These are phyloP conservation scores for Monosporascus sp. DNA, from an alignment of 2,329 filamentous ascomycete genomes.

Conservation along the genomic window DNA sequence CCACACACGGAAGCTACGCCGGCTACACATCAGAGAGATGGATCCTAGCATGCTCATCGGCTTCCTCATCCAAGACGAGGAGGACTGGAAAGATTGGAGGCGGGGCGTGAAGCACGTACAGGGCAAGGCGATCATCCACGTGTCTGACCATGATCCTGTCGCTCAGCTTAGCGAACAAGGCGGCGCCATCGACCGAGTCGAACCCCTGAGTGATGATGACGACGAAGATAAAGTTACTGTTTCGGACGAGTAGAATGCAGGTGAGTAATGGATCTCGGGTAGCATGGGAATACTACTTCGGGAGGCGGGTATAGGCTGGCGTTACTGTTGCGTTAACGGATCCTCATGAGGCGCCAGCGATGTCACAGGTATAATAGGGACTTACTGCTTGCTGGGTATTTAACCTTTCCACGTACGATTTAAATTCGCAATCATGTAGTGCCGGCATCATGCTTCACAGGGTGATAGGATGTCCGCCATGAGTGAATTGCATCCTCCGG, in stretches of 20 bases:
- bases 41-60: constrained; percentile 97
- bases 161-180: constrained; percentile 55
- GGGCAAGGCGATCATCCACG: constrained; percentile 80
- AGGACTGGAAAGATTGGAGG: constrained; percentile 83
- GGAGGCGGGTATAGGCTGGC: neutral
- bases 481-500: too few relatives aligned
- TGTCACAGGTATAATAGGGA: neutral
- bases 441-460: too few relatives aligned
- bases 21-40: constrained; percentile 84
- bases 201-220: constrained; percentile 73
- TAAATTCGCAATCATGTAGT: too few relatives aligned
- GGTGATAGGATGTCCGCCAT: too few relatives aligned
- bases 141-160: constrained; percentile 65
- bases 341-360: neutral
- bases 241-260: neutral
- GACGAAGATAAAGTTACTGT: constrained; percentile 20
- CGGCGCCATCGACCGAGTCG: constrained; percentile 81
- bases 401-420: neutral
- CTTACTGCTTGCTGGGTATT: neutral
- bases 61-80: constrained; percentile 76
- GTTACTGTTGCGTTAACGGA: neutral
- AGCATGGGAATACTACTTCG: neutral
- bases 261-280: neutral
- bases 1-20: constrained; percentile 78
- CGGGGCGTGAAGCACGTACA: constrained; percentile 66